Evolutionary conservation across 2,329 filamentous ascomycete genomes (phyloP), one percentile per base, ranked within the genome.

Genomic region (Talaromyces funiculosus): DNA sequence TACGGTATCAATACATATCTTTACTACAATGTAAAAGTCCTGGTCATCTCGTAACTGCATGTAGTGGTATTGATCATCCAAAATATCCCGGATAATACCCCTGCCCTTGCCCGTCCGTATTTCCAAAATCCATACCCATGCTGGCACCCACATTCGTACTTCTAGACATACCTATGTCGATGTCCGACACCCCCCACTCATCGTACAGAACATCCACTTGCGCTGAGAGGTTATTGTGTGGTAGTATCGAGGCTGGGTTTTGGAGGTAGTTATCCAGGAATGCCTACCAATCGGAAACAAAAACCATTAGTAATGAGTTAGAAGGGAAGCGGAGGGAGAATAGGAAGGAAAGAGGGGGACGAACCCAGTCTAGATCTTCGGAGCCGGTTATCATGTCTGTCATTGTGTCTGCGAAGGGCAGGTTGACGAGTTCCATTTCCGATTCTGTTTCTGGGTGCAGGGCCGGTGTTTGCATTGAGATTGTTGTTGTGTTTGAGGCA

Each of bases 321-420:
- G 6, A 12, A 29, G 42, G 24, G n/a, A 10, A 24, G n/a, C 4
- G 16, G 5, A 20, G 12, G 20, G 12, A 20, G 33, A 2, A 18
- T 16, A n/a, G 20, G 16, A n/a, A 14, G 20, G 6, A 22, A 4
- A 22, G 7, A 18, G 33, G 1, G 31, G 20, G 29, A 35, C 63
- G 20, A 45, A 66, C 65, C 65, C 63, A 67, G 35, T 67, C 63
- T 10, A 67, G 22, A 37, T 61, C 54, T 22, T 66, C 65, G 7
- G 64, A 56, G 10, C 64, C 64, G 56, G 66, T 61, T 31, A 67
- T 67, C 60, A 67, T 66, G 10, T 64, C 64, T 16, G 62, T 61
- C 64, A 67, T 65, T 12, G 63, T 22, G 33, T 61, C 59, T n/a
- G 63, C 62, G n/a, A 64, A 64, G 4, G 60, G 61, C 3, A 66